A percentile compares a stretch with the other conserved stretches of the same genome.
phyloP scores from a whole-genome alignment of 2,329 filamentous ascomycete species.

The Bretziella fagacearum region DNA sequence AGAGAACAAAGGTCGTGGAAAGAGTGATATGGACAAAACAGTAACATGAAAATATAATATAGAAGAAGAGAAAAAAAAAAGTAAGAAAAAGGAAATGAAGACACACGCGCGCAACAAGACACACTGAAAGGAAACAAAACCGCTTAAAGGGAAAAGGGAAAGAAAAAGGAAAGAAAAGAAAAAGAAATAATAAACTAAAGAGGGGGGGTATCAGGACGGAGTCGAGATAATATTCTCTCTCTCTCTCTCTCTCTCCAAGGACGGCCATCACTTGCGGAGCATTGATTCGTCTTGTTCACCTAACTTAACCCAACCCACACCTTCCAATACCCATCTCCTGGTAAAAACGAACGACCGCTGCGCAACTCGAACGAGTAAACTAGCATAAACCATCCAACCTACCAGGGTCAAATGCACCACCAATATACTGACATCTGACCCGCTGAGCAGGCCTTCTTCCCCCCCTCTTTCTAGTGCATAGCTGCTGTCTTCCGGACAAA shows the following conservation, averaged over 20 bases:
- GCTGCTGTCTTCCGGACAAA: not conserved
- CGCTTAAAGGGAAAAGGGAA: not conserved
- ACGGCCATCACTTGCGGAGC: not conserved
- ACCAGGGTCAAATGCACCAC: not conserved
- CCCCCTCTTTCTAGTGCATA: not conserved
- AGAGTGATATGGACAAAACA: not conserved
- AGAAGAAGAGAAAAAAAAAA: not conserved
- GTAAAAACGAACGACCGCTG: not conserved
- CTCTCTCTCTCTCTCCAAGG: no score
- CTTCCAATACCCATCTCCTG: not conserved
- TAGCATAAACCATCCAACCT: not conserved
- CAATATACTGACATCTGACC: not conserved
- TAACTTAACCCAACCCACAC: not conserved
- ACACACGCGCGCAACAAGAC: not conserved
- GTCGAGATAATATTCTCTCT: not conserved
- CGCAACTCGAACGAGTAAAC: no score
- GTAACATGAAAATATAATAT: slow-evolving; percentile 2
- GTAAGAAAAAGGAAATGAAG: slow-evolving; percentile 3
- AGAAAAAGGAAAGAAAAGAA: slow-evolving; percentile 1
- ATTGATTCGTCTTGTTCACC: not conserved
- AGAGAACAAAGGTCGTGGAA: slow-evolving; percentile 4
- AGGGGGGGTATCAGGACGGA: not conserved
- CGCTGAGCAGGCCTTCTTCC: not conserved
- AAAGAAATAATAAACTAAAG: not conserved
- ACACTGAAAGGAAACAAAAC: not conserved